Evolutionary conservation across 345 rosid genomes (phyloP), one percentile per base, ranked within the genome.

Genomic region (Hirschfeldia incana): DNA sequence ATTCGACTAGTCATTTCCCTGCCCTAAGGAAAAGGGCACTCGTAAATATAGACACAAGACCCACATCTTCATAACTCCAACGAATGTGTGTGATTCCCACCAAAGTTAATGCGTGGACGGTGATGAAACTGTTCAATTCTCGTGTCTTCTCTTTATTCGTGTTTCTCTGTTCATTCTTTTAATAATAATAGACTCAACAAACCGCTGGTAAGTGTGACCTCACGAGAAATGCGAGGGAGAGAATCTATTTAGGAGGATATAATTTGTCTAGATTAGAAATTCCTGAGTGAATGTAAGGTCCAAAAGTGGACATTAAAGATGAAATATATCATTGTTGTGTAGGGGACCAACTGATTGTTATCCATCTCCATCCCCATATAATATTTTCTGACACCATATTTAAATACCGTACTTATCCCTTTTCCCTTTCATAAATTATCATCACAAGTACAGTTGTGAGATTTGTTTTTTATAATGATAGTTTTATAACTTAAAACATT

Each of bases 11-110:
- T 32, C 16, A 63, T 63, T 6, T 63, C 44, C 60, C 5, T 69
- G 26, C 29, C 80, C 55, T 49, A 10, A 69, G 30, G 70, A 51
- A 69, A 69, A 69, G 69, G 80, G 55, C 29, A 69, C 28, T 61
- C 61, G 58, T 67, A 59, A 68, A 17, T 17, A 61, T 76, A 67
- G 67, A 39, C 46, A 76, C 73, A 39, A 30, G 73, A 59, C 68
- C 68, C 60, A 67, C 61, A 17, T 11, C 3, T 12, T 12, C 34
- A 62, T 42, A 44, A 64, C 37, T 69, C 58, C 66, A 9, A 67
- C 6, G 15, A 66, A 66, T 75, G 58, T 75, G 67, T 67, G 42
- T 39, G 73, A 76, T 58, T 13, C 8, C 62, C 51, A 49, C 12
- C 3, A 61, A 32, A 32, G 39, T 69, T 61, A 76, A 76, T 76